Conservation (phyloP, 192 early-diverging fungal genomes). For the Gigaspora rosea region DNA sequence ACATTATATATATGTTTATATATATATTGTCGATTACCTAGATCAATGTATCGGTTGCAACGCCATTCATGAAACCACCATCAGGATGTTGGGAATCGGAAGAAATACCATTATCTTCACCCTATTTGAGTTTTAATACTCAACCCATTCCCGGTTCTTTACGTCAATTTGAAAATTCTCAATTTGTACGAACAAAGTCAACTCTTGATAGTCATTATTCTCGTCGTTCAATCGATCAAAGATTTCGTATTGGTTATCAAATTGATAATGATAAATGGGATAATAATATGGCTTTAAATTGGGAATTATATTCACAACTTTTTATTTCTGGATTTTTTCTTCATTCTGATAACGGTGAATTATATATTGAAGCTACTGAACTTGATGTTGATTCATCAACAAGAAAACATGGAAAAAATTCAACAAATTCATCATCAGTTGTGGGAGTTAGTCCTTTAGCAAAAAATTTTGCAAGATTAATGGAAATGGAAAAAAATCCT, state of each 20-base stretch:
- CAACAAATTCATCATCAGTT: background rate
- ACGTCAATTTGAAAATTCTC: conserved; percentile 15
- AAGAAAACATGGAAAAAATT: background rate
- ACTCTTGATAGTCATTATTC: background rate
- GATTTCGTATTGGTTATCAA: conserved; percentile 22
- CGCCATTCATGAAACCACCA: background rate
- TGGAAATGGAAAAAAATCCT: conserved; percentile 5
- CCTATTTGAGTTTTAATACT: conserved; percentile 15
- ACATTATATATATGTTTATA: too few relatives aligned
- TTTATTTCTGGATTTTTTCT: conserved; percentile 22
- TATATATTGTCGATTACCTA: too few relatives aligned
- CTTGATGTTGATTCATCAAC: background rate
- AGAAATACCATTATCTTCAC: conserved; percentile 12
- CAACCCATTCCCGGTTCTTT: conserved; percentile 17
- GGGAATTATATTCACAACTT: conserved; percentile 16
- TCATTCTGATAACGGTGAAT: conserved; percentile 12
- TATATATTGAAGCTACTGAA: conserved; percentile 13
- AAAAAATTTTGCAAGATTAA: conserved; percentile 4
- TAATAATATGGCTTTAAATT: background rate
- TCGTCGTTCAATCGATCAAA: background rate
- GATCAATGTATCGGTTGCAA: conserved; percentile 1
- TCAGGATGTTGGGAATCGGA: conserved; percentile 18
- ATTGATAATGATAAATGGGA: conserved; percentile 4
- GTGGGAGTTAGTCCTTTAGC: background rate
- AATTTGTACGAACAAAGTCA: conserved; percentile 21